Evolutionary conservation across 106 monocot genomes (phyloP).

Genomic region (Phalaenopsis aphrodite): DNA sequence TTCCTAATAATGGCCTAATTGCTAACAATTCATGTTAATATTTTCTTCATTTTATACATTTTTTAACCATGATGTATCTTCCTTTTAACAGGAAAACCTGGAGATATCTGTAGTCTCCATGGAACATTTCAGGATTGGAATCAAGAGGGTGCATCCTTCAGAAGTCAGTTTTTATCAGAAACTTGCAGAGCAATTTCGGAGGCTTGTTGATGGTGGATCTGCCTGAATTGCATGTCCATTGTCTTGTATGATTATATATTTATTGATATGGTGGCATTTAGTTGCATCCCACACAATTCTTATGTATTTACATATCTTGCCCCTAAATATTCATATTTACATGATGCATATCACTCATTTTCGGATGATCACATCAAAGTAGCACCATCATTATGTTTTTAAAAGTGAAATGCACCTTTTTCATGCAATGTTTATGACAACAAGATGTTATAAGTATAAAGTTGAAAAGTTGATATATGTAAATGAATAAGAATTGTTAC

Average conservation of each 20-base stretch:
- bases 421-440: too few species aligned
- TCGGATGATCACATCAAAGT: not conserved
- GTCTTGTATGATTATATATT: not conserved
- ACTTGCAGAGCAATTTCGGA: conserved; percentile 47
- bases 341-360: not conserved
- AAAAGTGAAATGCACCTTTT: too few species aligned
- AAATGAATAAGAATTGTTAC: too few species aligned
- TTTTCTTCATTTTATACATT: not conserved
- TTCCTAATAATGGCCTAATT: not conserved
- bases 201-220: conserved; percentile 23
- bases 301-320: too few species aligned
- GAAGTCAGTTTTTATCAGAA: conserved; percentile 54
- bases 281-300: too few species aligned
- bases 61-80: not conserved
- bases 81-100: conserved; percentile 54
- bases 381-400: too few species aligned
- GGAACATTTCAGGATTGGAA: conserved; percentile 53
- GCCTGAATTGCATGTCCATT: not conserved
- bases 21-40: not conserved
- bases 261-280: not conserved
- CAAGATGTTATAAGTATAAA: too few species aligned
- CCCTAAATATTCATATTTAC: too few species aligned
- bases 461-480: too few species aligned
- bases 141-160: conserved; percentile 50
- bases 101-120: conserved; percentile 55